These are phyloP conservation scores for Emergomyces orientalis DNA, from an alignment of 2,329 filamentous ascomycete species.

Conservation along the genomic window DNA sequence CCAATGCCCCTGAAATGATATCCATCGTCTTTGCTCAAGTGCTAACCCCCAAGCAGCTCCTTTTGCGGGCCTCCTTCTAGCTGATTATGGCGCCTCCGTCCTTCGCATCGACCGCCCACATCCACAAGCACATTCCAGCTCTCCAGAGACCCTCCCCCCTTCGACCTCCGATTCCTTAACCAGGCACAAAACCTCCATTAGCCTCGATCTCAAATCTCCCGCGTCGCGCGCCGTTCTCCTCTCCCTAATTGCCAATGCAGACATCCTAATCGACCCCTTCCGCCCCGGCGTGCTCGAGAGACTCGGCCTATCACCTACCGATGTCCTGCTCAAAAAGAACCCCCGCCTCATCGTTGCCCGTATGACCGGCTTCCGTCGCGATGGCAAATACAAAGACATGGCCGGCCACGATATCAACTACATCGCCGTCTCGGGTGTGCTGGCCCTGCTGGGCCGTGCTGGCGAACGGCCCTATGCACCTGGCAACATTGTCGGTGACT, in stretches of 20 bases:
- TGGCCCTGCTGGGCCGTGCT: conserved; percentile 64
- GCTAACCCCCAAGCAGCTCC: conserved; percentile 49
- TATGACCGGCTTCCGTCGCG: conserved; percentile 81
- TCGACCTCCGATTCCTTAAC: conserved; percentile 63
- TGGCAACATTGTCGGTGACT: conserved; percentile 77
- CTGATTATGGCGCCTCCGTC: conserved; percentile 81
- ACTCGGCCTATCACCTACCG: conserved; percentile 62
- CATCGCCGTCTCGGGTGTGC: conserved; percentile 72
- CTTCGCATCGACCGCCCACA: conserved; percentile 68
- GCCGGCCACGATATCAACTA: conserved; percentile 97
- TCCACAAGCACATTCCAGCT: conserved; percentile 29
- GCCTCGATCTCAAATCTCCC: conserved; percentile 65
- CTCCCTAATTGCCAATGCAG: conserved; percentile 52
- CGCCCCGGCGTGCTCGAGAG: conserved; percentile 84
- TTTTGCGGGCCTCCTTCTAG: conserved; percentile 78
- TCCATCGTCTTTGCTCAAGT: not conserved
- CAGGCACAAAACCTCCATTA: conserved; percentile 70
- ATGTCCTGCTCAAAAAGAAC: conserved; percentile 57
- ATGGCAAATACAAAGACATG: conserved; percentile 78
- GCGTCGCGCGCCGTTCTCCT: conserved; percentile 57
- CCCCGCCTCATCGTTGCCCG: conserved; percentile 69
- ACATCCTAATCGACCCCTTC: conserved; percentile 88
- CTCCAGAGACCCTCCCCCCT: conserved; percentile 33
- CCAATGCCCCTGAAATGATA: not conserved
- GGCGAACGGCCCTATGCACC: conserved; percentile 67